Evolutionary conservation across 2,329 filamentous ascomycete genomes (phyloP), one percentile per base, ranked within the genome.

Genomic region (Bipolaris zeicola): DNA sequence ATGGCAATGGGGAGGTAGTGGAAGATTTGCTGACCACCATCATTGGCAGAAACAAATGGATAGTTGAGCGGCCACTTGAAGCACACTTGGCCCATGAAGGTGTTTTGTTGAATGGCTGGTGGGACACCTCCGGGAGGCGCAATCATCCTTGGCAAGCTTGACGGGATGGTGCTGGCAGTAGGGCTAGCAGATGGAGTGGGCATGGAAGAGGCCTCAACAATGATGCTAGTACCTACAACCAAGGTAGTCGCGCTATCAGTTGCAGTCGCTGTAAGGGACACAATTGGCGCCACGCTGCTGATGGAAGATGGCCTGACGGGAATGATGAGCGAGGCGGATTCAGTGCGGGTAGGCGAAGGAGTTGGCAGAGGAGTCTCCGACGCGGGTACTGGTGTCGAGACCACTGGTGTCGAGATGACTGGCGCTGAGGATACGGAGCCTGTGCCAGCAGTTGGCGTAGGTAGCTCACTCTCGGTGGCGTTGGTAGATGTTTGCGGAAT

Each of bases 21-120:
- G 80, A 97, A 96, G 69, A 99, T 91, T 77, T 98, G 94, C 37
- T 86, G 86, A 5, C 91, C 89, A 16, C 92, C 90, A 62, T 88
- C 82, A 13, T 86, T 82, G 60, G 89, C 87, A 20, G 80, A 81
- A 10, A 98, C 90, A 71, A 96, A 96, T 7, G 84, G 79, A 76
- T 95, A 99, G 79, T 96, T 94, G 65, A 96, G 83, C 1, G 85
- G 84, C 70, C 87, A 89, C 50, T 86, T 80, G 83, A 98, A 97
- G 33, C 90, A 95, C 61, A 98, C 83, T 73, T 96, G 92, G 65
- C 96, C 88, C 65, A 90, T 77, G 3, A 85, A 87, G 0, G 85
- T 87, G 64, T 90, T 89, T 3, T 81, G 77, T 0, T 91, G 89
- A 16, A 81, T 75, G 6, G 65, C 59, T 4, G 78, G 57, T 18